A percentile compares a stretch with the other conserved stretches of the same genome.
Evolutionary conservation across 208 protist genomes (phyloP).

Genomic region (Wallacemonas collosoma): DNA sequence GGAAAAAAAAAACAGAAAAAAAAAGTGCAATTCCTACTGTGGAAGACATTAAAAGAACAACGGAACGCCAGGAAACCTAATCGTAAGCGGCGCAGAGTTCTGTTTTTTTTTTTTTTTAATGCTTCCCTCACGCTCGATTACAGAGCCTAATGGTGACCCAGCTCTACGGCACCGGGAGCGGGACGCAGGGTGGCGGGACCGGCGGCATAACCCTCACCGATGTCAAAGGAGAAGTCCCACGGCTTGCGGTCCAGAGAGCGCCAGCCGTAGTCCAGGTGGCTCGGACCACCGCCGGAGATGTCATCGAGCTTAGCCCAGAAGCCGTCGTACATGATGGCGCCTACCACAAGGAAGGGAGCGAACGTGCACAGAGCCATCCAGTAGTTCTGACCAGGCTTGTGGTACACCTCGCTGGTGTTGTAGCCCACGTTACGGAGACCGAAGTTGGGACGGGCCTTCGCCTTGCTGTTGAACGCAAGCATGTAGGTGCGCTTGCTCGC

Average conservation of each 20-base stretch:
- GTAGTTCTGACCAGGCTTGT: constrained; percentile 80
- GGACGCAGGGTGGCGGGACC: constrained; percentile 68
- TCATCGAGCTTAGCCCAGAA: constrained; percentile 88
- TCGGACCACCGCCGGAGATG: constrained; percentile 76
- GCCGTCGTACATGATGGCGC: constrained; percentile 77
- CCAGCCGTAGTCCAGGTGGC: constrained; percentile 79
- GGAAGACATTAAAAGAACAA: constrained; percentile 13
- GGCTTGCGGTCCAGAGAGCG: constrained; percentile 76
- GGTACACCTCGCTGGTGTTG: constrained; percentile 82
- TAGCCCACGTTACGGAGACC: constrained; percentile 82
- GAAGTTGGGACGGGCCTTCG: constrained; percentile 89
- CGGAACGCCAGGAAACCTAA: not conserved
- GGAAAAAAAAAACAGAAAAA: constrained; percentile 28
- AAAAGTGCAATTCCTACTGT: constrained; percentile 18
- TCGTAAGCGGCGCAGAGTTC: not conserved
- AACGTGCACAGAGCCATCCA: constrained; percentile 63
- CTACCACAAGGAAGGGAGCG: constrained; percentile 63
- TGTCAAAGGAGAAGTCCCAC: constrained; percentile 90
- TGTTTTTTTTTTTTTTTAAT: constrained; percentile 14
- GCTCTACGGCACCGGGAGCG: constrained; percentile 74
- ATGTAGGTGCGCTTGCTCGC: constrained; percentile 76
- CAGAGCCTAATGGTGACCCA: constrained; percentile 61
- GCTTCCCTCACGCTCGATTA: not conserved
- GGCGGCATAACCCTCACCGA: constrained; percentile 86
- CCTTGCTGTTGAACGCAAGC: constrained; percentile 86